These are phyloP conservation scores for Penicillium janthinellum DNA, from an alignment of 2,329 filamentous ascomycete species.

Conservation along the genomic window DNA sequence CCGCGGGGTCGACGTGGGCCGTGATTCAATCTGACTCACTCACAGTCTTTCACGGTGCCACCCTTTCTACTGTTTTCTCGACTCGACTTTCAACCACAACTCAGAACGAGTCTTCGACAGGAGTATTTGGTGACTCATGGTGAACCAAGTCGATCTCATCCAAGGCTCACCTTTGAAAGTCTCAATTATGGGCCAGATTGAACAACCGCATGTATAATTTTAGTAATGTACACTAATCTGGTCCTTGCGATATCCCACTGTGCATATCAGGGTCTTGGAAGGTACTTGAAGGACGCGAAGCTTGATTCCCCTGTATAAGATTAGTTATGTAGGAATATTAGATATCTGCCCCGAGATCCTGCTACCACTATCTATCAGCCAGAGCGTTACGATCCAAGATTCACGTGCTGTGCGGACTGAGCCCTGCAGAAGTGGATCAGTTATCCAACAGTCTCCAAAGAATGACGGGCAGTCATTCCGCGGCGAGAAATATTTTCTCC, in stretches of 20 bases:
- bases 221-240: background rate
- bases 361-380: background rate
- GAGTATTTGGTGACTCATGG: background rate
- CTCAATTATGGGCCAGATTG: too few species aligned
- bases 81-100: background rate
- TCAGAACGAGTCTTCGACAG: background rate
- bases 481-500: background rate
- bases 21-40: constrained; percentile 26
- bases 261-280: too few species aligned
- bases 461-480: background rate
- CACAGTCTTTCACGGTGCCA: background rate
- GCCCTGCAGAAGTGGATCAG: background rate
- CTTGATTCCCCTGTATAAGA: background rate
- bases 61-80: too few species aligned
- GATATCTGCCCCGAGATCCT: background rate
- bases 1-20: background rate
- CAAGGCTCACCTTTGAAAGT: too few species aligned
- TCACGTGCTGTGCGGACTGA: background rate
- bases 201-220: background rate
- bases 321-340: background rate
- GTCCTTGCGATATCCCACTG: too few species aligned
- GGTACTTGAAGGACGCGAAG: background rate
- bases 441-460: background rate
- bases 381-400: background rate
- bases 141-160: background rate